Evolutionary conservation across 495 filamentous ascomycete species (phyloP).

Genomic region (Tuber aestivum): DNA sequence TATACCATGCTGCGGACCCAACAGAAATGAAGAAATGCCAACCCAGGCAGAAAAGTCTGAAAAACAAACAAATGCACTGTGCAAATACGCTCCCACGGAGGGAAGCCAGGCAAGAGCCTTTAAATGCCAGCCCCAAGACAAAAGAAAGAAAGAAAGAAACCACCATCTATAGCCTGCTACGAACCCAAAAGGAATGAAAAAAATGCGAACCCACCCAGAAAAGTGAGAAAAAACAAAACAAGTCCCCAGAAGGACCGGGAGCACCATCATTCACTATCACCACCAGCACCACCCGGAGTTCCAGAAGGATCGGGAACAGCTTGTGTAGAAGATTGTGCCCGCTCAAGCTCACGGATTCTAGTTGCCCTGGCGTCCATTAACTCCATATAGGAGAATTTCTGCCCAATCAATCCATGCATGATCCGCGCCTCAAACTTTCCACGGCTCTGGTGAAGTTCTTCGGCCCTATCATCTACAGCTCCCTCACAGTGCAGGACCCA

Average conservation of each 20-base stretch:
- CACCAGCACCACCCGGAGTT: not conserved
- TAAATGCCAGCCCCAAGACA: too few relatives aligned
- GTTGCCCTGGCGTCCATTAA: not conserved
- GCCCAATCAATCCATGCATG: conserved; percentile 5
- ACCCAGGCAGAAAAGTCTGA: too few relatives aligned
- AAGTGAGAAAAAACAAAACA: too few relatives aligned
- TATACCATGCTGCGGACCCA: too few relatives aligned
- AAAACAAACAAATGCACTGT: too few relatives aligned
- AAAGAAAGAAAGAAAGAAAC: too few relatives aligned
- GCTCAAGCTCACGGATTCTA: not conserved
- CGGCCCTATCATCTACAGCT: not conserved
- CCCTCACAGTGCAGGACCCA: not conserved
- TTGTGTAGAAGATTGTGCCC: not conserved
- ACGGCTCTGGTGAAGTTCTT: not conserved
- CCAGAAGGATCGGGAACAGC: not conserved
- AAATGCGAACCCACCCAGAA: too few relatives aligned
- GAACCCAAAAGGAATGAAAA: too few relatives aligned
- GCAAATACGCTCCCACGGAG: too few relatives aligned
- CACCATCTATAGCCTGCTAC: too few relatives aligned
- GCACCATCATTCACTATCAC: not conserved
- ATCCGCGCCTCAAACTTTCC: not conserved
- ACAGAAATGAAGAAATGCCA: too few relatives aligned
- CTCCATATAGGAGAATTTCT: not conserved
- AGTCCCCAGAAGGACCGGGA: not conserved
- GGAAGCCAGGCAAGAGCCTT: too few relatives aligned